Evolutionary conservation across 176 grass and related monocot species (phyloP).

Genomic region (Themeda triandra): DNA sequence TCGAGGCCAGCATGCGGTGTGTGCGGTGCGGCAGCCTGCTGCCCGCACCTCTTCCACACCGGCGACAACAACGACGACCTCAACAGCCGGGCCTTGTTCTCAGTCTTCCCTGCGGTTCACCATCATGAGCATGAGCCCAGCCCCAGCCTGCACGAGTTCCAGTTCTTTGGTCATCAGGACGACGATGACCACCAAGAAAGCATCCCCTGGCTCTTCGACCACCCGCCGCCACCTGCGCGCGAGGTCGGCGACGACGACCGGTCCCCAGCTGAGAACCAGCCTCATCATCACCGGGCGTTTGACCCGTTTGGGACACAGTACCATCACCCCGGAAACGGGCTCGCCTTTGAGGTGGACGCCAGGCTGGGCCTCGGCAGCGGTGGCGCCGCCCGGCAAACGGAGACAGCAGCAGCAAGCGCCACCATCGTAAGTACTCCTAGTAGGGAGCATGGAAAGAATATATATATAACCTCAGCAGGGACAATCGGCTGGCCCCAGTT

Average conservation of each 20-base stretch:
- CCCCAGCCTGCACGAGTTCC: conserved; percentile 14
- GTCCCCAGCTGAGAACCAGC: not conserved
- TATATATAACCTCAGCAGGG: not conserved
- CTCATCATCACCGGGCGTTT: not conserved
- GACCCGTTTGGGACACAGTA: not conserved
- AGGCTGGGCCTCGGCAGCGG: not conserved
- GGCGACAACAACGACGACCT: not conserved
- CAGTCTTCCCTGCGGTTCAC: not conserved
- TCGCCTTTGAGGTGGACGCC: conserved; percentile 15
- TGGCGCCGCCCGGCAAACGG: not conserved
- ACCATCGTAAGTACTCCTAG: conserved; percentile 25
- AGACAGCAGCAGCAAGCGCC: not conserved
- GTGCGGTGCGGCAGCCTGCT: not conserved
- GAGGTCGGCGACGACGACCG: not conserved
- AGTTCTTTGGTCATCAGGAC: conserved; percentile 18
- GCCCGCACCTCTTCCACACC: not conserved
- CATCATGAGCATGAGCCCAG: not conserved
- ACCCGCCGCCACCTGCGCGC: not conserved
- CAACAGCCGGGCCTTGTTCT: not conserved
- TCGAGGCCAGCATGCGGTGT: not conserved
- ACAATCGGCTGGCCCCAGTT: not conserved
- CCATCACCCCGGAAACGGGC: not conserved
- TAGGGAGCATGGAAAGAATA: not conserved
- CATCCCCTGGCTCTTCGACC: conserved; percentile 24
- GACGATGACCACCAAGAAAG: not conserved